phyloP scores from a whole-genome alignment of 2,329 filamentous ascomycete genomes.

The Colletotrichum sp. region DNA sequence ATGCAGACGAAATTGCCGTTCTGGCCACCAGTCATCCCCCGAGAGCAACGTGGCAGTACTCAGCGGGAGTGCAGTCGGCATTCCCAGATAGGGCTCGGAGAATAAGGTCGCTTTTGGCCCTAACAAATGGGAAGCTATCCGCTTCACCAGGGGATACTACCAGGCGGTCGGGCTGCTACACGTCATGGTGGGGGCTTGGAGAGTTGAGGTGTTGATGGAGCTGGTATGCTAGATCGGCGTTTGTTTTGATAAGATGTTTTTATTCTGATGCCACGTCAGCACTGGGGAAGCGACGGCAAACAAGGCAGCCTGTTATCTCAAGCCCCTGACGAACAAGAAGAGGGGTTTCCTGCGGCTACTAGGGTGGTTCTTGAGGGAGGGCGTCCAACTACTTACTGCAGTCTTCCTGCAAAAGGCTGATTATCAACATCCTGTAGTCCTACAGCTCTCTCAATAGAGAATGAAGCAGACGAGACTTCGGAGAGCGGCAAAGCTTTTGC shows the following conservation, averaged over 20 bases:
- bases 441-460: rapidly evolving
- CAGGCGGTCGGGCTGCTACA: neutral
- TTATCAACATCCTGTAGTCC: neutral
- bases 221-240: too few species aligned
- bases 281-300: neutral
- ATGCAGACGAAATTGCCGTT: rapidly evolving
- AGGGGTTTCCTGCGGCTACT: neutral
- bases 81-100: neutral
- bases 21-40: neutral
- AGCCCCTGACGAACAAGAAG: neutral
- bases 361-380: neutral
- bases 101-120: neutral
- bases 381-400: neutral
- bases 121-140: neutral
- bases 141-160: neutral
- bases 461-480: neutral
- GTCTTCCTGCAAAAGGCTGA: neutral
- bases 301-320: neutral
- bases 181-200: too few species aligned
- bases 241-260: neutral
- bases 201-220: too few species aligned
- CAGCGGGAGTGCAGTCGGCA: neutral
- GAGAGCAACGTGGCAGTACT: neutral
- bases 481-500: neutral
- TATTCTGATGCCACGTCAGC: neutral